Evolutionary conservation across 495 filamentous ascomycete genomes (phyloP).

Genomic region (Haplographium delicatum): DNA sequence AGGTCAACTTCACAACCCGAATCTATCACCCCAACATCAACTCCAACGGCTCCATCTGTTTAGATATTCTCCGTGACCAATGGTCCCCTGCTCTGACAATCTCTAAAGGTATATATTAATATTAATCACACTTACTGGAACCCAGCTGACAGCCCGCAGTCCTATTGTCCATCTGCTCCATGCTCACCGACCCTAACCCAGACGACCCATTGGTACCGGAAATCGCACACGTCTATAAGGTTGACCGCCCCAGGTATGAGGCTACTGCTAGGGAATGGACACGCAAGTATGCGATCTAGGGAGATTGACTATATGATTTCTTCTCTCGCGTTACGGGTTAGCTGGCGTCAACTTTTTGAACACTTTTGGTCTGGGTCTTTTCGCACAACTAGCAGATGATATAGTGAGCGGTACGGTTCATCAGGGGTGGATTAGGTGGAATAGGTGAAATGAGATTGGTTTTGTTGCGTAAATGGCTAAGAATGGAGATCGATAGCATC

Average conservation of each 20-base stretch:
- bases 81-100: conserved; percentile 99
- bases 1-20: conserved; percentile 99
- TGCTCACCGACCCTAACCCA: conserved; percentile 99
- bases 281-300: conserved; percentile 90
- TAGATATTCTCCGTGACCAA: conserved; percentile 97
- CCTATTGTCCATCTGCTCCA: conserved; percentile 97
- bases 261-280: conserved; percentile 98
- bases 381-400: too few relatives aligned
- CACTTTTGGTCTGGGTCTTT: conserved; percentile 9
- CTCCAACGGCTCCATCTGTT: conserved; percentile 97
- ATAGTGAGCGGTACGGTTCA: too few relatives aligned
- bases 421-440: too few relatives aligned
- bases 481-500: conserved; percentile 14
- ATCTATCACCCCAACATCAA: conserved; percentile 99
- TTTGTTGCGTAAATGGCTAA: background rate
- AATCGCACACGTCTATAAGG: conserved; percentile 99
- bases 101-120: conserved; percentile 74
- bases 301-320: conserved; percentile 11
- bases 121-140: background rate
- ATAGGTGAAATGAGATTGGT: too few relatives aligned
- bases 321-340: conserved; percentile 21
- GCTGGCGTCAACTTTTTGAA: conserved; percentile 24
- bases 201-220: conserved; percentile 97
- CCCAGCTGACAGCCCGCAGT: conserved; percentile 39
- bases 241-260: conserved; percentile 90